Evolutionary conservation across 208 protist species (phyloP).

Genomic region (Trypanosoma congolense): DNA sequence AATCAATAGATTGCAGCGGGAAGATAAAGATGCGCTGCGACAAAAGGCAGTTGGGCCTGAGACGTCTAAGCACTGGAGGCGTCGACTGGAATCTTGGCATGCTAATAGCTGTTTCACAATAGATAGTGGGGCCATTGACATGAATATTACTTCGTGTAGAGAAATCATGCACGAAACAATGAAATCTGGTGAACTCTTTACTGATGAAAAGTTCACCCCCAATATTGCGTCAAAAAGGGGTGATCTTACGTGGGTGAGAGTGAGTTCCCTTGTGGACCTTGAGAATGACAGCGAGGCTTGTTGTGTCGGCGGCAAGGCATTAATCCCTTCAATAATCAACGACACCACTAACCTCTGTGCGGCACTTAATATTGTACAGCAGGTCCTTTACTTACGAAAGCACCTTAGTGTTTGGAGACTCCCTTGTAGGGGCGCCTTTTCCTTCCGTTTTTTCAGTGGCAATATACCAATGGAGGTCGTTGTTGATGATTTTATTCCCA

Average conservation of each 20-base stretch:
- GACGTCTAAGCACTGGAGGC: conserved; percentile 14
- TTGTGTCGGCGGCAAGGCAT: conserved; percentile 18
- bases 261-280: conserved; percentile 16
- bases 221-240: conserved; percentile 18
- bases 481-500: conserved; percentile 61
- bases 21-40: conserved; percentile 7
- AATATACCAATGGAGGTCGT: conserved; percentile 30
- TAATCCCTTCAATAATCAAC: conserved; percentile 30
- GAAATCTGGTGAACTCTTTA: conserved; percentile 17
- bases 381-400: conserved; percentile 20
- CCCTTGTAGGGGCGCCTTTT: conserved; percentile 27
- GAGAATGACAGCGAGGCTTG: conserved; percentile 11
- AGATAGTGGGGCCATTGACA: not conserved
- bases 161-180: conserved; percentile 7
- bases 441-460: conserved; percentile 31
- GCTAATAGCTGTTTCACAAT: conserved; percentile 1
- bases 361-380: conserved; percentile 45
- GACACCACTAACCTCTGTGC: conserved; percentile 45
- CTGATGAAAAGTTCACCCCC: conserved; percentile 23
- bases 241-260: conserved; percentile 22
- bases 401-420: conserved; percentile 27
- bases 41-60: conserved; percentile 23
- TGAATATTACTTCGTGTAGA: not conserved
- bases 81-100: conserved; percentile 12
- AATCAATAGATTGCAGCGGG: conserved; percentile 30